phyloP scores from a whole-genome alignment of 139 green algal species.

The Tetraselmis striata region DNA sequence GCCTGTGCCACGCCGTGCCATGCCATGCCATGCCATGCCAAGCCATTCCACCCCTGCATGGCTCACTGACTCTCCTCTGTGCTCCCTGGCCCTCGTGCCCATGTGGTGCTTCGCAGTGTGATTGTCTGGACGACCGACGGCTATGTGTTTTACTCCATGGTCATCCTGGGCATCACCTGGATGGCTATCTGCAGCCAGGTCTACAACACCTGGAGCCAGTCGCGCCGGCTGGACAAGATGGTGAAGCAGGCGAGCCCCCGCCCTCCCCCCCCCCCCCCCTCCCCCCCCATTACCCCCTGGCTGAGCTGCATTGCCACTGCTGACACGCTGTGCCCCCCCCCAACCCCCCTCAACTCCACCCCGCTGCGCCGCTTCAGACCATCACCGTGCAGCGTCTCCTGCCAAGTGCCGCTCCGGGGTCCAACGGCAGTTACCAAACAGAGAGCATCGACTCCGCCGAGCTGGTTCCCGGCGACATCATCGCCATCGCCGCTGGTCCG shows the following conservation, averaged over 20 bases:
- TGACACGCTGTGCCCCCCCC: too few species aligned
- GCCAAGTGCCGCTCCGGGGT: not conserved
- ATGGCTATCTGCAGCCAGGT: conserved; percentile 38
- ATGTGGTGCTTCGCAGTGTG: too few species aligned
- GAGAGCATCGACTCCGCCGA: conserved; percentile 10
- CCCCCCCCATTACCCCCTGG: conserved; percentile 5
- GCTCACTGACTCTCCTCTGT: too few species aligned
- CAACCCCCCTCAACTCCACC: too few species aligned
- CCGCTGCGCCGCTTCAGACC: too few species aligned
- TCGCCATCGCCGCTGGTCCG: conserved; percentile 37
- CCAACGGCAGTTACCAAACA: too few species aligned
- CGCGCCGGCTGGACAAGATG: not conserved
- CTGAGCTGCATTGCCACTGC: conserved; percentile 33
- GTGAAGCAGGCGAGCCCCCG: not conserved
- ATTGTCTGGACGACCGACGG: not conserved
- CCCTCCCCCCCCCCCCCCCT: not conserved
- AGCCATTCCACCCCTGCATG: too few species aligned
- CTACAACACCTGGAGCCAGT: not conserved
- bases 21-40: too few species aligned
- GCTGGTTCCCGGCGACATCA: conserved; percentile 51
- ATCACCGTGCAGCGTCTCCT: not conserved
- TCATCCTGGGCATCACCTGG: conserved; percentile 48
- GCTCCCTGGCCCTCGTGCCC: too few species aligned
- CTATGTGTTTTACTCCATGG: conserved; percentile 28
- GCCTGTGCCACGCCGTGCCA: too few species aligned